Evolutionary conservation across 768 basidiomycete genomes (phyloP).

Genomic region (Russula sp.): DNA sequence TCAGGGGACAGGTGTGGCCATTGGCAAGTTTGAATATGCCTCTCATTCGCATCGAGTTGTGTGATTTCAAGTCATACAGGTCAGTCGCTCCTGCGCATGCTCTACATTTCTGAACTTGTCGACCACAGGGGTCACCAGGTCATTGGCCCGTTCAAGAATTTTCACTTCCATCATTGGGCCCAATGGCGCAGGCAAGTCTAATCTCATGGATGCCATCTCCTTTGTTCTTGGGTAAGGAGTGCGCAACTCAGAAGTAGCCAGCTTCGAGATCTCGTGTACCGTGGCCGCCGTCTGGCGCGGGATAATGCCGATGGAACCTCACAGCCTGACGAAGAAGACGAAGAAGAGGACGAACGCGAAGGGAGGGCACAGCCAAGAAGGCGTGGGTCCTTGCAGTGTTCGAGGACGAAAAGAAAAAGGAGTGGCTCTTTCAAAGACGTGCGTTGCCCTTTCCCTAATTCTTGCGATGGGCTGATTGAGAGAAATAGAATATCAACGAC

Average conservation of each 20-base stretch:
- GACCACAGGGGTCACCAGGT: slow-evolving; percentile 66
- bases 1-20: too few relatives aligned
- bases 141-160: slow-evolving; percentile 88
- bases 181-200: slow-evolving; percentile 98
- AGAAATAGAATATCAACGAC: slow-evolving; percentile 74
- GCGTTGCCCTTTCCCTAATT: slow-evolving; percentile 36
- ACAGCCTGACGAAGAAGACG: slow-evolving; percentile 42
- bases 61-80: slow-evolving; percentile 97
- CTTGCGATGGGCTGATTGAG: neutral
- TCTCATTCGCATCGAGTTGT: slow-evolving; percentile 81
- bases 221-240: slow-evolving; percentile 95
- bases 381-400: slow-evolving; percentile 97
- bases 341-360: slow-evolving; percentile 44
- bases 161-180: slow-evolving; percentile 97
- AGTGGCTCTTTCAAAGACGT: slow-evolving; percentile 95
- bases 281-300: slow-evolving; percentile 73
- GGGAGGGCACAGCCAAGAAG: slow-evolving; percentile 76
- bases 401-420: slow-evolving; percentile 70
- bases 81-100: slow-evolving; percentile 32
- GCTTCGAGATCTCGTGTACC: slow-evolving; percentile 93
- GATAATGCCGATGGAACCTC: slow-evolving; percentile 41
- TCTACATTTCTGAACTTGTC: neutral
- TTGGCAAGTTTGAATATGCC: slow-evolving; percentile 52
- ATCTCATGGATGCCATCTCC: slow-evolving; percentile 99
- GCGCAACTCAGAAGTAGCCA: slow-evolving; percentile 90